These are phyloP conservation scores for Globisporangium mamillatum DNA, from an alignment of 352 stramenopile genomes.

Conservation along the genomic window DNA sequence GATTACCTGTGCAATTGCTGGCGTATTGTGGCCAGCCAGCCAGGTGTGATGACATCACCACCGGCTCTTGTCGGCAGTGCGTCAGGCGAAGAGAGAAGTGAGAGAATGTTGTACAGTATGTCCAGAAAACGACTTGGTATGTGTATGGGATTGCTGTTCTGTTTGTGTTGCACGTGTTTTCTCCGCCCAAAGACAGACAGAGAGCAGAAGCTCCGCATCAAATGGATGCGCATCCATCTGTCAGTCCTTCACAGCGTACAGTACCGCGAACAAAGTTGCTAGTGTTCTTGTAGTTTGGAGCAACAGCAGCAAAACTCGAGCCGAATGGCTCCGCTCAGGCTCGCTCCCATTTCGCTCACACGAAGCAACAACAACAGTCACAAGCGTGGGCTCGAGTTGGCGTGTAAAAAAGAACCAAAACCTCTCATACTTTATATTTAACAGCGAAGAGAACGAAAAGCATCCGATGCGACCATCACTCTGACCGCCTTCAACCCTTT, in stretches of 20 bases:
- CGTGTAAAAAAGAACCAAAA: background rate
- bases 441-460: slow-evolving; percentile 6
- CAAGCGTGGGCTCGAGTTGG: background rate
- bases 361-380: background rate
- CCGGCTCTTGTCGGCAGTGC: background rate
- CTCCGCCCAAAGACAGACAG: background rate
- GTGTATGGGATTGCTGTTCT: background rate
- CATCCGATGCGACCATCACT: slow-evolving; percentile 12
- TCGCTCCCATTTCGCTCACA: background rate
- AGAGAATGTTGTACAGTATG: background rate
- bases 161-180: background rate
- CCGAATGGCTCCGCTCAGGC: slow-evolving; percentile 2
- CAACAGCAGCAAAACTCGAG: background rate
- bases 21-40: background rate
- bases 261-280: background rate
- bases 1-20: background rate
- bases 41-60: background rate
- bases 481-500: slow-evolving; percentile 17
- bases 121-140: background rate
- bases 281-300: background rate
- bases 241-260: background rate
- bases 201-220: background rate
- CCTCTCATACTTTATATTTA: slow-evolving; percentile 7
- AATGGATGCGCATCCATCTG: background rate
- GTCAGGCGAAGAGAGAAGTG: background rate